Percentiles rank a stretch among this genome's conserved stretches.
Conservation (phyloP, 106 monocot genomes). For the Acanthochlamys bracteata region DNA sequence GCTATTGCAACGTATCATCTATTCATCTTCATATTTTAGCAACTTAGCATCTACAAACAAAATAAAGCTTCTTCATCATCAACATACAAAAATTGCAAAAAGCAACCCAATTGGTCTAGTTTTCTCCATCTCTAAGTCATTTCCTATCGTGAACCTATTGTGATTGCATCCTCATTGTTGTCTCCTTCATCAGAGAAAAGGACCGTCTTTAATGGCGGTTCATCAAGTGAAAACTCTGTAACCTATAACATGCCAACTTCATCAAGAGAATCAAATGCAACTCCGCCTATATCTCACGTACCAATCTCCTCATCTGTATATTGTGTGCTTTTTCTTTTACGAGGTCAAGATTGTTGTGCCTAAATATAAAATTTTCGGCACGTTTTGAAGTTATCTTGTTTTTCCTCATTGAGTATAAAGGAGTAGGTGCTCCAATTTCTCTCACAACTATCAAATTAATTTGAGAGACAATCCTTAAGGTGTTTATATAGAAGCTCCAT, state of each 20-base stretch:
- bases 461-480: slow-evolving; percentile 15
- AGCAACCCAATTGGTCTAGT: no score
- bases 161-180: no score
- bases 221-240: slow-evolving; percentile 13
- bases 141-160: no score
- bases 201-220: not conserved
- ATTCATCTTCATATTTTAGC: no score
- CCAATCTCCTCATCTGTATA: not conserved
- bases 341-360: not conserved
- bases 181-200: no score
- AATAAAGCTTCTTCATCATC: no score
- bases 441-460: slow-evolving; percentile 11
- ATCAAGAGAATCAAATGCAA: slow-evolving; percentile 8
- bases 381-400: slow-evolving; percentile 5
- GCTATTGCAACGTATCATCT: no score
- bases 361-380: slow-evolving; percentile 8
- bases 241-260: not conserved
- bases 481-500: not conserved
- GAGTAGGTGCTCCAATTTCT: slow-evolving; percentile 10
- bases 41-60: no score
- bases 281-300: slow-evolving; percentile 10
- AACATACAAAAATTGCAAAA: no score
- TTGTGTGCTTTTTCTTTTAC: not conserved
- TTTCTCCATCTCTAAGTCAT: no score
- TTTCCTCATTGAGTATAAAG: slow-evolving; percentile 3